These are phyloP conservation scores for Otatea glauca DNA, from an alignment of 176 grass and related monocot genomes.

Conservation along the genomic window DNA sequence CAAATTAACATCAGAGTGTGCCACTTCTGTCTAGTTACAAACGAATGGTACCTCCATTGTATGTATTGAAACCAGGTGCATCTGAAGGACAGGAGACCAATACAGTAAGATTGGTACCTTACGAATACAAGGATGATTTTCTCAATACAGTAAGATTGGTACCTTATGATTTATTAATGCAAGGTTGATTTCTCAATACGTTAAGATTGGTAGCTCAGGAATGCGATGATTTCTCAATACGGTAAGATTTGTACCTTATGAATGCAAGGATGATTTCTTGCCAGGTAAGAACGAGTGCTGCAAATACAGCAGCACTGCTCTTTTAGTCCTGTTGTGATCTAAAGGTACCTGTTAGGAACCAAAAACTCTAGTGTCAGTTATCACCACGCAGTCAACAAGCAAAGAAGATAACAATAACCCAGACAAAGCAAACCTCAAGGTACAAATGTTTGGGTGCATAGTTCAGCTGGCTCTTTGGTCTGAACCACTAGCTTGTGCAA, in stretches of 20 bases:
- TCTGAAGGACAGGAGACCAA: background rate
- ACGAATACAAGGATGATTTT: background rate
- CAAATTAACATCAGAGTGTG: background rate
- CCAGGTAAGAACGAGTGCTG: constrained; percentile 73
- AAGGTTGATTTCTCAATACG: background rate
- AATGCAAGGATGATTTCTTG: constrained; percentile 86
- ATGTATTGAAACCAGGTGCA: background rate
- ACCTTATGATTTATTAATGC: constrained; percentile 1
- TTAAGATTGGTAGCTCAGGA: background rate
- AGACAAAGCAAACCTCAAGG: constrained; percentile 59
- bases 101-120: background rate
- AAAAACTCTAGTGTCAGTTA: constrained; percentile 24
- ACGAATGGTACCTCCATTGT: background rate
- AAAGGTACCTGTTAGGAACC: constrained; percentile 67
- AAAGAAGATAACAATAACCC: constrained; percentile 16
- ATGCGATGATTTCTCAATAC: background rate
- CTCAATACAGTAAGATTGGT: background rate
- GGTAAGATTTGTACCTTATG: constrained; percentile 55
- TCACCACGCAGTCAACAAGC: background rate
- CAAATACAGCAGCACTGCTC: constrained; percentile 64
- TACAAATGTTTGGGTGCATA: constrained; percentile 48
- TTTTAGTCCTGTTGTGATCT: constrained; percentile 91
- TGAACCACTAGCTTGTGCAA: constrained; percentile 71
- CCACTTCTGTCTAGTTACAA: constrained; percentile 8
- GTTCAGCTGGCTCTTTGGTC: constrained; percentile 89